Base-by-base conservation (phyloP, 345 rosid species). In the Ailanthus altissimus region DNA sequence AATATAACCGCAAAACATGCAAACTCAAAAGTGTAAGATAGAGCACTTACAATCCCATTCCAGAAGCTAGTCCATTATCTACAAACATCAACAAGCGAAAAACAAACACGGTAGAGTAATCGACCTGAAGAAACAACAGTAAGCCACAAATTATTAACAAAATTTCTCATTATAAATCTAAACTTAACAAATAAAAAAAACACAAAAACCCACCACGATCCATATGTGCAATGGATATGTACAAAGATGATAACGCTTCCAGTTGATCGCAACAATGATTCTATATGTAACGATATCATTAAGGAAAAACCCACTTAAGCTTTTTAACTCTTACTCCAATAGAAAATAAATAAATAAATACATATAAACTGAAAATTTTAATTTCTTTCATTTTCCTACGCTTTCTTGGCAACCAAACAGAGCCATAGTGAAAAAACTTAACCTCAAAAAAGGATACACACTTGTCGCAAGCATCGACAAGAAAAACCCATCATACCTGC, bases 401-500 rank as follows among this genome's bases (percentile, higher is more conserved):
- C 50, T 77, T 76, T 51, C 58, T 67, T 5, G 45, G 73, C 40
- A 56, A 61, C 13, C 43, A 74, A 73, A 58, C 36, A 47, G n/a
- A 74, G 15, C 8, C 5, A 58, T n/a, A 61, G 58, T 42, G 28
- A 75, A 8, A 12, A 36, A 4, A 42, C 45, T 16, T 42, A 26
- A 23, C 2, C 5, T 6, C 0, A 25, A 43, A 77, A 38, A 89
- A 88, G 97, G 99, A 97, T 94, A 97, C 99, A 92, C 91, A 73
- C 98, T 94, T 56, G 96, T 97, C 8, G 97, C 99, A 73, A 97
- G 90, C 99, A 97, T 97, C 71, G 97, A 94, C 90, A 97, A 85
- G 92, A 97, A 97, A 90, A 97, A 94, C 26, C 98, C 99, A 88
- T 97, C 98, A 77, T 87, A 94, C 98, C 98, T 97, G 89, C 91